A percentile compares a stretch with the other conserved stretches of the same genome.
Conservation (phyloP, 306 rosid species). For the Neltuma alba region DNA sequence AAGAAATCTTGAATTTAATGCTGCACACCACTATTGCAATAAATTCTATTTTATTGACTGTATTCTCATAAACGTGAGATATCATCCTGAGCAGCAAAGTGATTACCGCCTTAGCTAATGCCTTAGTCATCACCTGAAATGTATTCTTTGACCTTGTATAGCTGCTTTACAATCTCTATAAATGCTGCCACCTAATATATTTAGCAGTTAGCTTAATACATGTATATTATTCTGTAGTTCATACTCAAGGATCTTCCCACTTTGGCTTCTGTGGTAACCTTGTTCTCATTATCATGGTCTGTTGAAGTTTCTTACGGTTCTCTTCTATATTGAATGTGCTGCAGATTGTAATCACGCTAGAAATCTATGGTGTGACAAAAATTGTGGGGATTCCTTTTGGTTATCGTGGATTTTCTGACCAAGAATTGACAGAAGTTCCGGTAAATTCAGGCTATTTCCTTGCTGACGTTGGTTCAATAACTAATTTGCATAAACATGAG, state of each 20-base stretch:
- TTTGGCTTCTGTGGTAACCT: slow-evolving; percentile 14
- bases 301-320: slow-evolving; percentile 21
- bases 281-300: slow-evolving; percentile 20
- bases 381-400: slow-evolving; percentile 98
- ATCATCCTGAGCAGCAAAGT: slow-evolving; percentile 8
- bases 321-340: slow-evolving; percentile 35
- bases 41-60: not conserved
- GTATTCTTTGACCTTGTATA: slow-evolving; percentile 12
- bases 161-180: not conserved
- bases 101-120: slow-evolving; percentile 15
- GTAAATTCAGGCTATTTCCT: slow-evolving; percentile 52
- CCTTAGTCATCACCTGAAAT: slow-evolving; percentile 8
- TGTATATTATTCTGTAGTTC: slow-evolving; percentile 3
- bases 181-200: not conserved
- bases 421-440: slow-evolving; percentile 78
- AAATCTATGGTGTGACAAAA: slow-evolving; percentile 91
- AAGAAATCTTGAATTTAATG: not conserved
- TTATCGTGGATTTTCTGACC: slow-evolving; percentile 89
- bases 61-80: not conserved
- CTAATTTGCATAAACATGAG: slow-evolving; percentile 15
- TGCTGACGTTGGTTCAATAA: slow-evolving; percentile 24
- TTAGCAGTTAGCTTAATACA: not conserved
- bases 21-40: not conserved
- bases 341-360: slow-evolving; percentile 98
- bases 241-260: slow-evolving; percentile 7